Evolutionary conservation across 1,139 yeast species (phyloP), one percentile per base, ranked within the genome.

Genomic region (Kodamaea derodonti): DNA sequence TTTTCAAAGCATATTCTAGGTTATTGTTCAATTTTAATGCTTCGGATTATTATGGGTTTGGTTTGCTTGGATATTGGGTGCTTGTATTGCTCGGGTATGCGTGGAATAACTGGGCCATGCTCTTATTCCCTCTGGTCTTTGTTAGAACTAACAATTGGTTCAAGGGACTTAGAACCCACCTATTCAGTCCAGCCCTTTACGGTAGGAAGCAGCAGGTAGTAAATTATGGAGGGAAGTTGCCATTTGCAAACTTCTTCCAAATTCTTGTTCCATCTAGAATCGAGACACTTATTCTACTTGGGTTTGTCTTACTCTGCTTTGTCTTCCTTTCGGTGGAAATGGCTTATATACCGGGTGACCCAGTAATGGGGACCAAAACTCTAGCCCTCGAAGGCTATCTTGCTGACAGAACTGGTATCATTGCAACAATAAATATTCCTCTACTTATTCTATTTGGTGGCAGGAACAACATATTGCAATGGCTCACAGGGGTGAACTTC

Each of bases 31-130:
- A 63, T 39, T 65, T 60, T 40, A 54, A 58, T 34, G 40, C 27
- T 33, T 64, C 79, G 3, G 57, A 70, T 34, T 72, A 56, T 41
- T 65, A 70, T 44, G 82, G 83, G 9, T 54, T 66, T 15, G 79
- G 69, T 3, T 36, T 66, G 18, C 43, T 75, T 20, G 75, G 72
- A 0, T 76, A 64, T 46, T 75, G 81, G 79, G 65, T 60, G 1
- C 35, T 68, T 3, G 57, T 78, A 7, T 47, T 75, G 39, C 17
- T 75, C 1, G 22, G 67, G 20, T 69, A 72, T 3, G 60, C 63
- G 3, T 28, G 69, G 13, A 48, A 58, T 32, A 72, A 77, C 47
- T 69, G 77, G 75, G 20, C 36, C 13, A 55, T 49, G 32, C 18
- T 48, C 3, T 38, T 64, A 20, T 51, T 52, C 27, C 72, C 71